phyloP scores from a whole-genome alignment of 768 basidiomycete genomes.

The Mycena olivaceomarginata region DNA sequence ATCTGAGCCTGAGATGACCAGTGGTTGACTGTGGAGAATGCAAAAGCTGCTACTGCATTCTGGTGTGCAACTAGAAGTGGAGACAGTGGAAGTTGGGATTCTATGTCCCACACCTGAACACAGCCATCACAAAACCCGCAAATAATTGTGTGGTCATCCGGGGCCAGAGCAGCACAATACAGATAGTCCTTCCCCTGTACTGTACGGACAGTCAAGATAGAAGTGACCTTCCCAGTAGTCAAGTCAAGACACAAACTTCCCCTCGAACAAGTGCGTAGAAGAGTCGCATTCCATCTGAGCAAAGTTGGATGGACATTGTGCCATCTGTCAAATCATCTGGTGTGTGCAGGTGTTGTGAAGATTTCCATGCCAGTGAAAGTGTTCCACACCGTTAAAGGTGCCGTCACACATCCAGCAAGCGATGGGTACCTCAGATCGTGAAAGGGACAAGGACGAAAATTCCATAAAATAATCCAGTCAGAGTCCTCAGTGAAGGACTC shows the following conservation, averaged over 20 bases:
- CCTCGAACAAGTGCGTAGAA: neutral
- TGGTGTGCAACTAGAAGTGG: neutral
- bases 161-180: conserved; percentile 4
- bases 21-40: conserved; percentile 14
- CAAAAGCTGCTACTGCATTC: neutral
- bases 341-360: neutral
- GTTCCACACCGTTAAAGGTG: conserved; percentile 6
- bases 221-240: neutral
- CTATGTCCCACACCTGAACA: conserved; percentile 15
- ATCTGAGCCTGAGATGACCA: neutral
- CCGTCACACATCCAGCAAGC: neutral
- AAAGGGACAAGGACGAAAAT: neutral
- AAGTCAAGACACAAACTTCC: neutral
- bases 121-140: conserved; percentile 21
- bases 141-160: conserved; percentile 11
- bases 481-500: conserved; percentile 24
- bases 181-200: neutral
- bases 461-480: neutral
- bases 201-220: neutral
- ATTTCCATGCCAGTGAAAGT: neutral
- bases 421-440: neutral
- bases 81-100: neutral
- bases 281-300: conserved; percentile 3
- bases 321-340: neutral
- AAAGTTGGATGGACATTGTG: neutral